A percentile compares a stretch with the other conserved stretches of the same genome.
Evolutionary conservation across 208 protist genomes (phyloP).

Genomic region (Leishmania mexicana): DNA sequence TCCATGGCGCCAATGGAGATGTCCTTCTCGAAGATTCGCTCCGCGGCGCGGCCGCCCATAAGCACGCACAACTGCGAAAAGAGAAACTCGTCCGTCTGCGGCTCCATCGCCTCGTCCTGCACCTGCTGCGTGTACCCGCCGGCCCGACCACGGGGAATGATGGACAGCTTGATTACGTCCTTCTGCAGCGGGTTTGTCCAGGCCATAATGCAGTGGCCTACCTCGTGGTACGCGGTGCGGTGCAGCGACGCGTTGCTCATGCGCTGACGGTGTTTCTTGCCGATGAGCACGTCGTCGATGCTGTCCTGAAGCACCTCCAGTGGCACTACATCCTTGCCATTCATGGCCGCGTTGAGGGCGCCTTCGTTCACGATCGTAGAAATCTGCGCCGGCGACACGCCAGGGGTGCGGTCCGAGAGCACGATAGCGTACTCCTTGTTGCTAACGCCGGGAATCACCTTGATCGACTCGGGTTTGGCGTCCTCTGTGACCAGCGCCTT

Average conservation of each 20-base stretch:
- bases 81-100: conserved; percentile 85
- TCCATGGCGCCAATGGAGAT: conserved; percentile 93
- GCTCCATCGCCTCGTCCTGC: conserved; percentile 90
- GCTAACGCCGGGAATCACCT: conserved; percentile 81
- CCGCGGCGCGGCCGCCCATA: conserved; percentile 89
- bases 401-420: conserved; percentile 91
- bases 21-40: conserved; percentile 86
- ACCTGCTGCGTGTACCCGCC: conserved; percentile 94
- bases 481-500: conserved; percentile 41
- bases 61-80: conserved; percentile 92
- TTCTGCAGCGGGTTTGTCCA: conserved; percentile 89
- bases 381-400: conserved; percentile 95
- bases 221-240: conserved; percentile 97
- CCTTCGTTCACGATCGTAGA: conserved; percentile 98
- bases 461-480: conserved; percentile 40
- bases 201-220: conserved; percentile 97
- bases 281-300: conserved; percentile 94
- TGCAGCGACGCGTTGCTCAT: conserved; percentile 84
- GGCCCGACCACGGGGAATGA: conserved; percentile 89
- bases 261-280: conserved; percentile 93
- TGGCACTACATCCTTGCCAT: conserved; percentile 74
- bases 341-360: conserved; percentile 89
- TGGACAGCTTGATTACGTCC: conserved; percentile 93
- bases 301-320: conserved; percentile 79
- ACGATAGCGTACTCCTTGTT: conserved; percentile 76